Base-by-base conservation (phyloP, 495 filamentous ascomycete genomes). In the Antarctomyces pellizariae region DNA sequence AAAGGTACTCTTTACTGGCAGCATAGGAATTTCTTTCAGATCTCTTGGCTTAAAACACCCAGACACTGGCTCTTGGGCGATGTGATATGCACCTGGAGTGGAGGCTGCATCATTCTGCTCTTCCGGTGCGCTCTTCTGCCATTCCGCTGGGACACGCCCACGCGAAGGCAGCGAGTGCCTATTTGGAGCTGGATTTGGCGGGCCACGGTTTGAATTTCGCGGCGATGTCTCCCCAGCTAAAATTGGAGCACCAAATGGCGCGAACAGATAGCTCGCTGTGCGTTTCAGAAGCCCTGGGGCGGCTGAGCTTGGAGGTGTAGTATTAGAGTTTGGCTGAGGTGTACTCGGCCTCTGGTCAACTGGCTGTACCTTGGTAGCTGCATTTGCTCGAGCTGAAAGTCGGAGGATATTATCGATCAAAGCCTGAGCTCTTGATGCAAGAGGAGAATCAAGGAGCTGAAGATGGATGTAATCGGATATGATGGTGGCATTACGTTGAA, bases 381-480 rank as follows among this genome's bases (percentile, higher is more conserved):
- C 46, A 38, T 55, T 49, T 37, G 63, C 31, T 41, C 53, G 56
- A 41, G 47, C 46, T 30, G 59, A 56, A 30, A 71, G 51, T 27
- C 66, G 56, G 35, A 72, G 45, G 30, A 90, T 77, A 24, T 90
- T 75, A 30, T 75, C 71, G 41, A 90, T 73, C 22, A 83, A 43
- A 18, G 50, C 54, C 37, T 76, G 72, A 22, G 77, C 71, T 23
- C 70, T 53, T 7, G 54, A 35, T 13, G 68, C 72, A 29, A 92
- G 59, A 4, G 75, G 61, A 1, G 84, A 92, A 14, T 76, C 58
- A 3, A 92, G 42, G 10, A 95, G 52, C 2, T 63, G 57, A 17
- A 70, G 54, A 38, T 95, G 71, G 22, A 95, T 64, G 37, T 73
- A 75, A 42, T 95, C 86, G 13, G 90, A 62, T 20, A 93, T 64